Evolutionary conservation across 306 rosid species (phyloP), one percentile per base, ranked within the genome.

Genomic region (Trifolium fragiferum): DNA sequence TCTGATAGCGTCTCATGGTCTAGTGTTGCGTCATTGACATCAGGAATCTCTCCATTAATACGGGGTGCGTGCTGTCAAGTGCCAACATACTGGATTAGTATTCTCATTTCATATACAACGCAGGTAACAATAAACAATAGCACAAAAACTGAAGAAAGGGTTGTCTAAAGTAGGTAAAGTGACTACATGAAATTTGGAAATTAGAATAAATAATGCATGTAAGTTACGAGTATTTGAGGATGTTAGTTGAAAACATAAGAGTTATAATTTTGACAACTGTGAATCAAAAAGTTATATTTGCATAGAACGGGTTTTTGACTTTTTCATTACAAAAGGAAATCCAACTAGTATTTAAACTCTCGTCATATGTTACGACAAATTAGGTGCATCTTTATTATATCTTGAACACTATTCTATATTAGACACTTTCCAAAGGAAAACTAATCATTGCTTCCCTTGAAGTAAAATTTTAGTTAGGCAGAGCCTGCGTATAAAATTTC

Each of bases 11-110:
- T 92, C 79, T 65, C 88, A 15, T 95, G 99, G 83, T 95, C 98
- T 74, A 82, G 82, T 84, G 96, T 90, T 25, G 99, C 99, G 23
- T 95, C 93, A 80, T 86, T 95, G 71, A 90, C 90, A 50, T 95
- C 93, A 66, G 99, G 99, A 84, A 95, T 90, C 81, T 95, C 95
- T 72, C 99, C 98, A 81, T 92, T 95, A 75, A 95, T 50, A 46
- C 96, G 93, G 15, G 98, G 99, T 68, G 97, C 81, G 82, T 90
- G 99, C 99, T 95, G 96, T 83, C 83, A 90, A 82, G 96, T 95
- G 95, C 83, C 83, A 90, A 82, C 78, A 84, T 64, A 76, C 59
- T 54, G 55, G 80, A 75, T 86, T 61, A 87, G 79, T 70, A 71
- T 79, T 80, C 67, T 54, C 46, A 47, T 23, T 46, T 27, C 25